A percentile compares a stretch with the other conserved stretches of the same genome.
These are phyloP conservation scores for Sclerotinia borealis DNA, from an alignment of 2,329 filamentous ascomycete genomes.

Conservation along the genomic window DNA sequence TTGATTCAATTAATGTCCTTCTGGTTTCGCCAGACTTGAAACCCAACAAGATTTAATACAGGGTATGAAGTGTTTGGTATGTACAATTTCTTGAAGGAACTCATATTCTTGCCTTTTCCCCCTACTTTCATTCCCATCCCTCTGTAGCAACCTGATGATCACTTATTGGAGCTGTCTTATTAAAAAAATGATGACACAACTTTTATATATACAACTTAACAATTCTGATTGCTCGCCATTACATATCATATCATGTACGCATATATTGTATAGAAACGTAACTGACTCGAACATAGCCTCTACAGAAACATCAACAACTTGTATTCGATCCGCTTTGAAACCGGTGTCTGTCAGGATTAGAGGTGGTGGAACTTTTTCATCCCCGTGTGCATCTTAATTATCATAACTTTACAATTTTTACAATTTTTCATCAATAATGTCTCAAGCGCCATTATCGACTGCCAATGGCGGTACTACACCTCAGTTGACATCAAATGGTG, in stretches of 20 bases:
- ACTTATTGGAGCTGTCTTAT: conserved; percentile 26
- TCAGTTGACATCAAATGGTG: conserved; percentile 19
- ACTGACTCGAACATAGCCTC: conserved; percentile 5
- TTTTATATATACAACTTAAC: conserved; percentile 21
- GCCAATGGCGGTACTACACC: conserved; percentile 17
- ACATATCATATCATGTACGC: background rate
- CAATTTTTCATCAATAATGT: background rate
- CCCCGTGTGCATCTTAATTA: background rate
- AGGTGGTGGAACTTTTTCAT: background rate
- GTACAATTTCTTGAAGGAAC: background rate
- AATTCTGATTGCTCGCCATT: conserved; percentile 19
- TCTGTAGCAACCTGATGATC: conserved; percentile 20
- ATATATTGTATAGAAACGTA: conserved; percentile 1
- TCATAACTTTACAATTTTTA: background rate
- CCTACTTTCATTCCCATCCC: background rate
- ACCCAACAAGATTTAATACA: background rate
- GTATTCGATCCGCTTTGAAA: background rate
- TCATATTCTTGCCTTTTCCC: background rate
- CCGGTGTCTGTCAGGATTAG: background rate
- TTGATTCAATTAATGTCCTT: background rate
- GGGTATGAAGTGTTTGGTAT: conserved; percentile 7
- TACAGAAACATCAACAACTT: conserved; percentile 3
- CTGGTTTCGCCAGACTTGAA: background rate
- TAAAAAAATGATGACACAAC: conserved; percentile 21
- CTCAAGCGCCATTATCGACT: conserved; percentile 14